Evolutionary conservation across 768 basidiomycete genomes (phyloP).

Genomic region (Russula griseocarnosa): DNA sequence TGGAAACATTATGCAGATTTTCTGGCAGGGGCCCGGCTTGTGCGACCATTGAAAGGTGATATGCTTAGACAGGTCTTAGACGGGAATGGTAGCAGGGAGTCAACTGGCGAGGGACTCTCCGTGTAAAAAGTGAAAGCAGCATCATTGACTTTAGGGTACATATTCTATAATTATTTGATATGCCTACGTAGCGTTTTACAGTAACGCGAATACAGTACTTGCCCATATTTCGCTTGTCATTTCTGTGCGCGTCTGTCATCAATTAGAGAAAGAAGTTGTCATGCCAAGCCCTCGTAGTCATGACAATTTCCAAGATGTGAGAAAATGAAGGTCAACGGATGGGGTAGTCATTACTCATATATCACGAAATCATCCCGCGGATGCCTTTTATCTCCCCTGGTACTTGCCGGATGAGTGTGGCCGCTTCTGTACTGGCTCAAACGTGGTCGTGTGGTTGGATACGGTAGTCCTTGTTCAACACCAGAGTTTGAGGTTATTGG

Average conservation of each 20-base stretch:
- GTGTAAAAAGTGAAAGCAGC: background rate
- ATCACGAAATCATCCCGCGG: slow-evolving; percentile 1
- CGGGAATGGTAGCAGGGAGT: background rate
- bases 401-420: background rate
- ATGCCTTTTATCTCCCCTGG: background rate
- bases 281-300: slow-evolving; percentile 17
- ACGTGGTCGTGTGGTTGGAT: background rate
- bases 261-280: background rate
- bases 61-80: slow-evolving; percentile 15
- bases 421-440: background rate
- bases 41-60: slow-evolving; percentile 46
- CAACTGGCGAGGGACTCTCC: background rate
- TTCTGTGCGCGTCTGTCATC: background rate
- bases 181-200: background rate
- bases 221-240: background rate
- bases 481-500: background rate
- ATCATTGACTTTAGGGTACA: slow-evolving; percentile 1
- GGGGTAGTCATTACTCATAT: background rate
- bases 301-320: slow-evolving; percentile 16
- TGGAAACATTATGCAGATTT: slow-evolving; percentile 63
- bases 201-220: background rate
- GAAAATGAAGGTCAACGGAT: background rate
- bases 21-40: slow-evolving; percentile 48
- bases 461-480: background rate
- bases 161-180: background rate